Conservation (phyloP, 106 monocot species). For the Dendrobium huoshanense region DNA sequence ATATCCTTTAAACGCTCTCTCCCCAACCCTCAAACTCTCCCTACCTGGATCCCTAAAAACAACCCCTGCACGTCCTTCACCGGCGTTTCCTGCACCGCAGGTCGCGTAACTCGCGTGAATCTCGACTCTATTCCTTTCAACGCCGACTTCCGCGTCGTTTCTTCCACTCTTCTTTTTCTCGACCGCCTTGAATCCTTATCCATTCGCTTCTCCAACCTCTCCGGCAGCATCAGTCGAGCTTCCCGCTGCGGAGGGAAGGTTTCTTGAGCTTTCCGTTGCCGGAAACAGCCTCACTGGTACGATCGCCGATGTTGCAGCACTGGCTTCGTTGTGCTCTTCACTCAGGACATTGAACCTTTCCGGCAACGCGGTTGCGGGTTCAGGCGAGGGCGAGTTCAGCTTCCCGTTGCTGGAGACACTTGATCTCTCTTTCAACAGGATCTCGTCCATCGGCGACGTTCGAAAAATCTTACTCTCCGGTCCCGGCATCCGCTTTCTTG, state of each 20-base stretch:
- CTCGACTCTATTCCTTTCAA: slow-evolving; percentile 34
- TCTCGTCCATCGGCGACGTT: slow-evolving; percentile 27
- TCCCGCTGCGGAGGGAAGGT: slow-evolving; percentile 30
- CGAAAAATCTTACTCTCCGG: slow-evolving; percentile 18
- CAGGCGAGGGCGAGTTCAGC: slow-evolving; percentile 4
- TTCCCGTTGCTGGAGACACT: slow-evolving; percentile 27
- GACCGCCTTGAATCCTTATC: slow-evolving; percentile 34
- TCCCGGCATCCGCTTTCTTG: slow-evolving; percentile 28
- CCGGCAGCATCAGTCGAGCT: slow-evolving; percentile 22
- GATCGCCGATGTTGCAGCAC: slow-evolving; percentile 29
- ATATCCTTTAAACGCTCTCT: slow-evolving; percentile 57
- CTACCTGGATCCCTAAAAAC: slow-evolving; percentile 29
- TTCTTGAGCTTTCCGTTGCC: slow-evolving; percentile 46
- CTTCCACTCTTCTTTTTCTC: slow-evolving; percentile 37
- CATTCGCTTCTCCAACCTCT: slow-evolving; percentile 41
- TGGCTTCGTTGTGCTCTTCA: slow-evolving; percentile 12
- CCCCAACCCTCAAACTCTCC: slow-evolving; percentile 26
- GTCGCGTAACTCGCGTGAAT: slow-evolving; percentile 29
- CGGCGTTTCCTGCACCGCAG: slow-evolving; percentile 44
- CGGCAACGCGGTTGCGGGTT: slow-evolving; percentile 6
- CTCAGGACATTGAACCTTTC: slow-evolving; percentile 23
- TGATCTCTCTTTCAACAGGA: slow-evolving; percentile 61
- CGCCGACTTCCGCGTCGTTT: slow-evolving; percentile 33
- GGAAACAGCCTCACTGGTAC: slow-evolving; percentile 22
- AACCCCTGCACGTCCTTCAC: slow-evolving; percentile 41